Conservation (phyloP, 371 early-diverging fungal genomes). For the Rhizopus delemar region DNA sequence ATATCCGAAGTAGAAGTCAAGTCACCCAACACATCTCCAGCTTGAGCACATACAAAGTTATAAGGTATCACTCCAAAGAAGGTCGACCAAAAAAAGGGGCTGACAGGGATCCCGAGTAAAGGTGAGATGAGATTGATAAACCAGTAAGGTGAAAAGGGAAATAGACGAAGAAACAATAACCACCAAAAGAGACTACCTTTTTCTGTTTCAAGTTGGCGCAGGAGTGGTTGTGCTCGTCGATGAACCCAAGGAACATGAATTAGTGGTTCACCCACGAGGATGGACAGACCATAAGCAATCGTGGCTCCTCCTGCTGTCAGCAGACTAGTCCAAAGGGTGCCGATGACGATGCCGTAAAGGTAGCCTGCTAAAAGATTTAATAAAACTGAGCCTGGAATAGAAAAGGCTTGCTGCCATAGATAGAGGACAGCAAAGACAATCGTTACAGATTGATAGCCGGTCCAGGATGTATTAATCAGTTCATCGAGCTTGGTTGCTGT, state of each 20-base stretch:
- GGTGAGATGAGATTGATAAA: constrained; percentile 55
- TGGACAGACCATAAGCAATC: constrained; percentile 43
- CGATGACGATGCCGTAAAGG: constrained; percentile 42
- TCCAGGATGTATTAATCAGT: constrained; percentile 34
- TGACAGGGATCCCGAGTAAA: constrained; percentile 42
- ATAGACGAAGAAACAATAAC: constrained; percentile 47
- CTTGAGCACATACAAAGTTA: constrained; percentile 52
- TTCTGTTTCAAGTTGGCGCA: constrained; percentile 36
- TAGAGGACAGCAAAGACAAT: constrained; percentile 47
- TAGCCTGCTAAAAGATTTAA: constrained; percentile 49
- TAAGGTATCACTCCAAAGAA: constrained; percentile 53
- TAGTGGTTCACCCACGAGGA: constrained; percentile 48
- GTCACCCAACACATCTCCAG: constrained; percentile 49
- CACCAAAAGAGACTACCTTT: constrained; percentile 48
- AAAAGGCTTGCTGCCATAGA: constrained; percentile 57
- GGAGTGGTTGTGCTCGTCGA: constrained; percentile 32
- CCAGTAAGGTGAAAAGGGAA: constrained; percentile 58
- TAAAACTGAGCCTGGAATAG: constrained; percentile 51
- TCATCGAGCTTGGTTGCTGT: constrained; percentile 41
- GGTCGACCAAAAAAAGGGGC: constrained; percentile 52
- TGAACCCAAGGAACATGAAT: constrained; percentile 46
- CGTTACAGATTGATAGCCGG: constrained; percentile 35
- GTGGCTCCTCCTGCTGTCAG: constrained; percentile 50
- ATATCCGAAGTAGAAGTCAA: constrained; percentile 53
- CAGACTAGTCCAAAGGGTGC: constrained; percentile 43